Conservation (phyloP, 371 early-diverging fungal species). For the Chytridiales sp. region DNA sequence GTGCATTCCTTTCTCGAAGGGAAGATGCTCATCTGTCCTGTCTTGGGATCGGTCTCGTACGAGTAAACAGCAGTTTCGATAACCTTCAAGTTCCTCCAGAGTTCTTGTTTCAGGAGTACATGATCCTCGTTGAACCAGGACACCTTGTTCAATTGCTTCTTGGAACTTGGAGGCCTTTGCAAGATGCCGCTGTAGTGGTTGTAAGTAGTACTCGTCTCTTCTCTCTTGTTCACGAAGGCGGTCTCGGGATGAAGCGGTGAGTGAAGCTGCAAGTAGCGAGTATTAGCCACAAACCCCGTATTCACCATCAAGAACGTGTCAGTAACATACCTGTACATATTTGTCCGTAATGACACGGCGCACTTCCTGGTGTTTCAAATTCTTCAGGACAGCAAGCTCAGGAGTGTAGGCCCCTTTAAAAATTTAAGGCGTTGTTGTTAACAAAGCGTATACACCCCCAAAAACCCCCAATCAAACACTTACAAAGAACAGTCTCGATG, state of each 20-base stretch:
- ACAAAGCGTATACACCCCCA: constrained; percentile 5
- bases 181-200: constrained; percentile 11
- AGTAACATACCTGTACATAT: constrained; percentile 7
- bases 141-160: constrained; percentile 1
- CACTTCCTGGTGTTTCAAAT: background rate
- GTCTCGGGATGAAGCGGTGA: constrained; percentile 8
- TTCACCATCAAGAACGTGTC: background rate
- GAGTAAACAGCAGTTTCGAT: background rate
- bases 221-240: background rate
- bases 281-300: background rate
- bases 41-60: background rate
- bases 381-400: background rate
- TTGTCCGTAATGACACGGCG: background rate
- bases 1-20: background rate
- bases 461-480: background rate
- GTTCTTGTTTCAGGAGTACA: background rate
- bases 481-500: background rate
- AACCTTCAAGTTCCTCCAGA: constrained; percentile 5
- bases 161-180: background rate
- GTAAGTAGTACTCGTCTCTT: background rate
- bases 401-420: constrained; percentile 2
- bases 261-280: background rate
- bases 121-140: background rate
- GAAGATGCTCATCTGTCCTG: background rate
- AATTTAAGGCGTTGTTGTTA: background rate